phyloP scores from a whole-genome alignment of 331 rosid species.

The Quercus tomentella region DNA sequence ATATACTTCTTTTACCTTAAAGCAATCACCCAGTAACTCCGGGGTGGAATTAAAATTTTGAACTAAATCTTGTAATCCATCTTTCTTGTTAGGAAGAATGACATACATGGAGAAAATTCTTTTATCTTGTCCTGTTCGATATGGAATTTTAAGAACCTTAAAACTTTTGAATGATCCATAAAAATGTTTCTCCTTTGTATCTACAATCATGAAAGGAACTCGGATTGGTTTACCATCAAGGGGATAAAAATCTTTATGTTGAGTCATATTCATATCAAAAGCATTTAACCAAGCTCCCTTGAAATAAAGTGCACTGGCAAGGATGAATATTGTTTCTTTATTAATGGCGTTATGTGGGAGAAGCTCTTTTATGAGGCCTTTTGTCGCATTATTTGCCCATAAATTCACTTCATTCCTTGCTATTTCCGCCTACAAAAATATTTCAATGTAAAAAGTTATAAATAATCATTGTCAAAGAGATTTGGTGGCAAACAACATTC shows the following conservation, averaged over 20 bases:
- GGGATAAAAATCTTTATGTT: background rate
- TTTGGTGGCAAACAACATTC: too few species aligned
- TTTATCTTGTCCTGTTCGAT: background rate
- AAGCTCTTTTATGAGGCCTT: conserved; percentile 1
- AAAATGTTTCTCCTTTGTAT: background rate
- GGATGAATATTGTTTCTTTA: background rate
- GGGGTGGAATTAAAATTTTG: conserved; percentile 5
- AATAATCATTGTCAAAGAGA: background rate
- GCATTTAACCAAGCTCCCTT: conserved; percentile 11
- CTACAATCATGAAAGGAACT: conserved; percentile 12
- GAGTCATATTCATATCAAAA: conserved; percentile 6
- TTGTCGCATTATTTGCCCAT: conserved; percentile 2
- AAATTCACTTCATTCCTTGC: conserved; percentile 3
- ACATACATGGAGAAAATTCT: too few species aligned
- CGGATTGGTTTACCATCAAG: background rate
- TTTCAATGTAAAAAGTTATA: background rate
- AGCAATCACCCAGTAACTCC: background rate
- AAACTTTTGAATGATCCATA: background rate
- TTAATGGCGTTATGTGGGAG: background rate
- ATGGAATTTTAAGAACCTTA: conserved; percentile 12
- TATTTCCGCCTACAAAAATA: background rate
- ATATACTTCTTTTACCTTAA: background rate
- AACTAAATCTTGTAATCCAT: conserved; percentile 14
- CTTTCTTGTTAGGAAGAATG: background rate
- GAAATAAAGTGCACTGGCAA: conserved; percentile 24